A percentile compares a stretch with the other conserved stretches of the same genome.
These are phyloP conservation scores for Diplogelasinospora grovesii DNA, from an alignment of 495 filamentous ascomycete genomes.

Conservation along the genomic window DNA sequence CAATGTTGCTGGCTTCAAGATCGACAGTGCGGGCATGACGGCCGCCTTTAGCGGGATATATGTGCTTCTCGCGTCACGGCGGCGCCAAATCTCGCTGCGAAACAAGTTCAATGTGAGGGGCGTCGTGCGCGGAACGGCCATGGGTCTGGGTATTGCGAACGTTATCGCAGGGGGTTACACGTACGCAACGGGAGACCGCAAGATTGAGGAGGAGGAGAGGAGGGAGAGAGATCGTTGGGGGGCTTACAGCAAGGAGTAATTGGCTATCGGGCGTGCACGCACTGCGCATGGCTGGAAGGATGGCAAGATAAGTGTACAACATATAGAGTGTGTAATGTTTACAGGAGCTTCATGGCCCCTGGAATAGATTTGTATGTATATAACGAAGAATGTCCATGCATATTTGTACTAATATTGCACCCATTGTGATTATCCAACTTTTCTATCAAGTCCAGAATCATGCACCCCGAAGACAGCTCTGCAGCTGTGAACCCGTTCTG, in stretches of 20 bases:
- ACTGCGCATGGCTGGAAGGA: no score
- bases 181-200: conserved; percentile 58
- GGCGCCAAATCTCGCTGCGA: conserved; percentile 48
- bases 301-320: no score
- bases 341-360: no score
- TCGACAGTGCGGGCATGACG: conserved; percentile 74
- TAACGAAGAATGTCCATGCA: no score
- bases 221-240: conserved; percentile 43
- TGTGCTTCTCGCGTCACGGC: conserved; percentile 64
- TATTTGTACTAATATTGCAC: no score
- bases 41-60: conserved; percentile 87
- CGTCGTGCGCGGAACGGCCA: conserved; percentile 59
- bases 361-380: no score
- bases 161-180: conserved; percentile 61
- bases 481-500: not conserved
- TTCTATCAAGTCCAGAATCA: no score
- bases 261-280: not conserved
- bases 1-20: conserved; percentile 69
- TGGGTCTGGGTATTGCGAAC: conserved; percentile 66
- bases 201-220: conserved; percentile 40
- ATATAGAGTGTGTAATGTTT: no score
- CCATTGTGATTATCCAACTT: no score
- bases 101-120: conserved; percentile 63
- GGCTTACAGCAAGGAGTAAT: conserved; percentile 14
- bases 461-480: no score